Evolutionary conservation across 176 grass and related monocot genomes (phyloP), one percentile per base, ranked within the genome.

Genomic region (Areca catechu): DNA sequence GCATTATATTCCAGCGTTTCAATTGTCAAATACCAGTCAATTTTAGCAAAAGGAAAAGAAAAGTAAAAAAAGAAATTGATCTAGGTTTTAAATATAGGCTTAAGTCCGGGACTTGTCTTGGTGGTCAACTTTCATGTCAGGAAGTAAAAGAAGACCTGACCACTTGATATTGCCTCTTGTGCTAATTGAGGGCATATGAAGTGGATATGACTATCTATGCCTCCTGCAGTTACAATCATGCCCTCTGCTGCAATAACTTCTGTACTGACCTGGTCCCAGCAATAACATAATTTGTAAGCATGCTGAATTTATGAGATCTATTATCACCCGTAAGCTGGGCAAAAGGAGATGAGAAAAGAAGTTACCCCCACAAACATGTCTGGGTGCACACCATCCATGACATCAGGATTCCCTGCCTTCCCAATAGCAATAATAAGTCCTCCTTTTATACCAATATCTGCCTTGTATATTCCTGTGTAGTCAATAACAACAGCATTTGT

Each of bases 381-480:
- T 56, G 24, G 68, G 61, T 79, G 74, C 24, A 88, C 83, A 74
- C 78, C 80, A 66, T 97, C 83, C 92, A 97, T 97, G 43, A 82
- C 72, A 79, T 97, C 86, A 73, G 92, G 92, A 54, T 97, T 97
- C 69, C 92, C 92, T 55, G 92, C 83, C 72, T 97, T 97, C 30
- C 92, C 92, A 29, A 97, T 88, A 62, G 77, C 71, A 62, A 80
- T 30, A 75, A 90, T 85, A 58, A 64, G 51, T 67, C 80, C 77
- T 62, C 27, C 83, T 71, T 90, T 85, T 72, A 97, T 90, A 73
- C 92, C 92, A 77, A 97, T 91, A 61, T 97, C 92, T 67, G 86
- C 92, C 65, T 97, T 97, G 71, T 97, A 97, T 74, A 97, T 85
- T 69, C 83, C 92, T 12, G 86, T 97, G 70, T 97, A 91, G 59